A percentile compares a stretch with the other conserved stretches of the same genome.
Evolutionary conservation across 2,329 filamentous ascomycete species (phyloP).

Genomic region (Fusarium foetens): DNA sequence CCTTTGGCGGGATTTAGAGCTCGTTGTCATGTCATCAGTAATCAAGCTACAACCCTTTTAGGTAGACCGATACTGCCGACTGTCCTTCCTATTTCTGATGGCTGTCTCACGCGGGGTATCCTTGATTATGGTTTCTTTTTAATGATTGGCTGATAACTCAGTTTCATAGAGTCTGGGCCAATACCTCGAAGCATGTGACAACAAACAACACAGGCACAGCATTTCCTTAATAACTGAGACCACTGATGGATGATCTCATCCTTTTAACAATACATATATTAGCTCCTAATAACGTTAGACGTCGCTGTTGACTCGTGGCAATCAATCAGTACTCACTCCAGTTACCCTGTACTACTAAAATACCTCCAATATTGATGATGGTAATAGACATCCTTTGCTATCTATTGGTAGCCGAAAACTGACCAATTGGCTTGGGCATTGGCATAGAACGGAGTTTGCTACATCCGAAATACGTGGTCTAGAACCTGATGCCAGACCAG

Average conservation of each 20-base stretch:
- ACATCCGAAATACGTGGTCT: background rate
- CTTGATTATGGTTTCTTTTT: background rate
- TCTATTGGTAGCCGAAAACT: background rate
- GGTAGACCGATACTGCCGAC: background rate
- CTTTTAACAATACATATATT: background rate
- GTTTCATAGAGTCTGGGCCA: background rate
- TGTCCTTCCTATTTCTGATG: background rate
- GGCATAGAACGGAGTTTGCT: background rate
- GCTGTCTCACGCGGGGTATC: constrained; percentile 20
- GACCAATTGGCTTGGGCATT: background rate
- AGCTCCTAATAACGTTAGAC: too few species aligned
- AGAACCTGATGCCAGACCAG: background rate
- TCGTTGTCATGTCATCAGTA: background rate
- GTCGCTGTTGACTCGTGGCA: background rate
- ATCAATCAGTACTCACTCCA: background rate
- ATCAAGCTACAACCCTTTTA: background rate
- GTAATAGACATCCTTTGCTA: background rate
- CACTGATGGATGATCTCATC: background rate
- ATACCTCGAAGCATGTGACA: background rate
- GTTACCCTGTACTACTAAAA: background rate
- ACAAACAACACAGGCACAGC: background rate
- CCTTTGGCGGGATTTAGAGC: constrained; percentile 11
- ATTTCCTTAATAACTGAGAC: background rate
- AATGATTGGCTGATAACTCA: background rate
- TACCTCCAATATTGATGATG: background rate